A percentile compares a stretch with the other conserved stretches of the same genome.
These are phyloP conservation scores for Ganoderma leucocontextum DNA, from an alignment of 1,284 basidiomycete species.

Conservation along the genomic window DNA sequence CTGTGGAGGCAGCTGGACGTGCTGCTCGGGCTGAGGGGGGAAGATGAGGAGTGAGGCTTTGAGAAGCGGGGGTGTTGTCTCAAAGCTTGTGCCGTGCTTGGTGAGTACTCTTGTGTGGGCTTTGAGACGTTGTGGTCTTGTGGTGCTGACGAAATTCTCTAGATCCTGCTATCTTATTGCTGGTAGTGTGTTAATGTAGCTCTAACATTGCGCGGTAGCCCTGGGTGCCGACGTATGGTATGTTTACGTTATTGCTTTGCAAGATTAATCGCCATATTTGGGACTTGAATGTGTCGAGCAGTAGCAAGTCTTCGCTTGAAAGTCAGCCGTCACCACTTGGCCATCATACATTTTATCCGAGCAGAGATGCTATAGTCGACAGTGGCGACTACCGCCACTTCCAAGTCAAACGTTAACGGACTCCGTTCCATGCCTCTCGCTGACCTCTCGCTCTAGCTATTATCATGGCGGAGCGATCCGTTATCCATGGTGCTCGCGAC, in stretches of 20 bases:
- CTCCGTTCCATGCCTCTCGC: no score
- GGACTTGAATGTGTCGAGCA: background rate
- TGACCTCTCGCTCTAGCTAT: no score
- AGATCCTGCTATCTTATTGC: background rate
- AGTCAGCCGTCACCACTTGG: no score
- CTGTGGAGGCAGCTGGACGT: constrained; percentile 42
- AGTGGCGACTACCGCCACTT: no score
- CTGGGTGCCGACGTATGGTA: background rate
- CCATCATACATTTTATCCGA: no score
- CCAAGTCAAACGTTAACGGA: no score
- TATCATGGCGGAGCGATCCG: no score
- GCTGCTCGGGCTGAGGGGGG: constrained; percentile 38
- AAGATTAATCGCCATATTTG: background rate
- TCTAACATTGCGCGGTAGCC: background rate
- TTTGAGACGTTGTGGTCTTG: background rate
- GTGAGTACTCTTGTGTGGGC: background rate
- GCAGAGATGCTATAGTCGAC: no score
- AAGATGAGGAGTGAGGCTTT: constrained; percentile 17
- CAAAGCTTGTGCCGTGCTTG: background rate
- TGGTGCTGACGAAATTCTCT: background rate
- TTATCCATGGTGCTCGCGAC: no score
- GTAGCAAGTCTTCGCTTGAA: background rate
- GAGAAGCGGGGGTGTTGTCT: background rate
- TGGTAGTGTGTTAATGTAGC: background rate
- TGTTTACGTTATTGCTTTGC: background rate